Base-by-base conservation (phyloP, 305 asterid species). In the Fraxinus angustifolia region DNA sequence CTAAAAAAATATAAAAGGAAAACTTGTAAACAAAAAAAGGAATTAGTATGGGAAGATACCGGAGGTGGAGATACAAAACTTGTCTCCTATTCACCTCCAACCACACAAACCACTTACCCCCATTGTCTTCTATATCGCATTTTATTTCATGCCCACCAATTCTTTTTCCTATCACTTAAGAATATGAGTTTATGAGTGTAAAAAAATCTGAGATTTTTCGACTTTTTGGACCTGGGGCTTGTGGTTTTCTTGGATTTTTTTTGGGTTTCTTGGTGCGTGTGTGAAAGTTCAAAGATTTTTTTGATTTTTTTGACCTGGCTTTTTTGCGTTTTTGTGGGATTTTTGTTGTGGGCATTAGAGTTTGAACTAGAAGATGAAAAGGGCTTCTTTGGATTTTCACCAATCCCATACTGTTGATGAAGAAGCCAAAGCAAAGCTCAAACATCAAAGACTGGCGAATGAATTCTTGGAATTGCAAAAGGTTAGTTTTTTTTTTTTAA, bases 401-500 rank as follows among this genome's bases (percentile, higher is more conserved):
- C 83, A 87, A 73, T 79, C 83, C 12, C 80, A 26, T 78, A 86
- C 12, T 60, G 60, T 78, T 77, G 84, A 68, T 70, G 90, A 45
- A 75, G 89, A 82, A 50, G 84, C 81, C 36, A 73, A 80, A 76
- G 82, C 82, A 10, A 87, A 86, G 58, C 38, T 84, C 73, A 83
- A 87, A 58, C 86, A 88, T 82, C 94, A 86, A 84, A 80, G 85
- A 1, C 90, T 89, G 16, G 78, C 90, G 87, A 80, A 75, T 34
- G 89, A 90, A 35, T 88, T 75, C 81, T 85, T 90, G 87, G 87
- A 88, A 53, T 72, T 89, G 80, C 96, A 91, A 84, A 91, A 89
- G 96, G 94, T 91, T 81, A 0, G 77, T 40, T 10, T 83, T 42
- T 26, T 35, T 2, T 26, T 12, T 3, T 14, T 12, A 12, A 12